Percentiles rank a stretch among this genome's conserved stretches.
phyloP scores from a whole-genome alignment of 495 filamentous ascomycete species.

The Melanomma pulvis-pyrius region DNA sequence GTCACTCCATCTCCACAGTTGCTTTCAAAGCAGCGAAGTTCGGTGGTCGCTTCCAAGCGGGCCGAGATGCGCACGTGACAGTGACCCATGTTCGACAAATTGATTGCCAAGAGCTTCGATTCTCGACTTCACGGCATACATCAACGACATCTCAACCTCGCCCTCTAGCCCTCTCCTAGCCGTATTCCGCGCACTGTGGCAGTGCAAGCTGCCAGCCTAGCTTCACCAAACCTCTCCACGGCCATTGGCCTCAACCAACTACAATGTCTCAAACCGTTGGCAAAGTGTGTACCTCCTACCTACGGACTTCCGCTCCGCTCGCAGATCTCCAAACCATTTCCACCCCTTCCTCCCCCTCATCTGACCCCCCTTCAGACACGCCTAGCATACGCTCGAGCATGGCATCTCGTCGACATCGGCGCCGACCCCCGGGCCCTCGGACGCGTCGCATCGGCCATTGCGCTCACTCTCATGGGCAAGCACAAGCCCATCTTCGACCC shows the following conservation, averaged over 20 bases:
- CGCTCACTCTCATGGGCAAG: slow-evolving; percentile 94
- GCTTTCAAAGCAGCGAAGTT: slow-evolving; percentile 16
- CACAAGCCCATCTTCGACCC: slow-evolving; percentile 97
- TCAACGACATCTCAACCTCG: not conserved
- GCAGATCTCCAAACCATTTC: not conserved
- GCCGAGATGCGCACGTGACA: slow-evolving; percentile 14
- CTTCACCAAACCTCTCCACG: not conserved
- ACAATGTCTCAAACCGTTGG: slow-evolving; percentile 72
- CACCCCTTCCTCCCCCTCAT: not conserved
- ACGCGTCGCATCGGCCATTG: slow-evolving; percentile 88
- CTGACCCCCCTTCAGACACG: slow-evolving; percentile 65
- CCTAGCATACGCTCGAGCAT: slow-evolving; percentile 91
- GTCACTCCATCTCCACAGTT: not conserved
- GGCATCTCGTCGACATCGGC: slow-evolving; percentile 86
- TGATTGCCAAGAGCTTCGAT: slow-evolving; percentile 23
- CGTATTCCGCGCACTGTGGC: not conserved
- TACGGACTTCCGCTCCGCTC: slow-evolving; percentile 1
- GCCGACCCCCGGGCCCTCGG: slow-evolving; percentile 66
- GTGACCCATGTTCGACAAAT: not conserved
- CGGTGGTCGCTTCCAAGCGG: slow-evolving; percentile 2
- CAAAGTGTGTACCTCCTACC: slow-evolving; percentile 52
- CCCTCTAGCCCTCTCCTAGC: not conserved
- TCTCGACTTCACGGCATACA: slow-evolving; percentile 13
- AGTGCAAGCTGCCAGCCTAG: not conserved
- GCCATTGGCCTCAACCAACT: slow-evolving; percentile 16